phyloP scores from a whole-genome alignment of 1,284 basidiomycete genomes.

The Microbotryum violaceum region DNA sequence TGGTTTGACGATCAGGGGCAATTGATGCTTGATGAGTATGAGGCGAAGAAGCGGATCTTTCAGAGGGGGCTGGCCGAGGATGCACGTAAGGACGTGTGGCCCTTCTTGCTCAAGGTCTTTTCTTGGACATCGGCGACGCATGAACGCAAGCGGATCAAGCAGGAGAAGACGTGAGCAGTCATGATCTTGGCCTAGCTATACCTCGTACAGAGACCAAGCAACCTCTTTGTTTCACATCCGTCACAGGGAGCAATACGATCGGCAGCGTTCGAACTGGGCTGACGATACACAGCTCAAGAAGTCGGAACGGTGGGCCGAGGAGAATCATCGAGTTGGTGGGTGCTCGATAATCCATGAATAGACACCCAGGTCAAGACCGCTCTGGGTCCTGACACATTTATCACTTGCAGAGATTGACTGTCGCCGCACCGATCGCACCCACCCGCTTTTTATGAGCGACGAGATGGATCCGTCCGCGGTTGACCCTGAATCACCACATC shows the following conservation, averaged over 20 bases:
- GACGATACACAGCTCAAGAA: constrained; percentile 57
- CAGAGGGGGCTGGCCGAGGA: constrained; percentile 57
- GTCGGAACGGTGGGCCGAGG: constrained; percentile 36
- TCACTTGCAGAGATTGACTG: constrained; percentile 78
- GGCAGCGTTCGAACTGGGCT: constrained; percentile 69
- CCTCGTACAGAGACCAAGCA: background rate
- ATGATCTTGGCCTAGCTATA: background rate
- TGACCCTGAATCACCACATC: constrained; percentile 17
- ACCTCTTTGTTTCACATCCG: background rate
- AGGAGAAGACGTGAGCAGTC: constrained; percentile 54
- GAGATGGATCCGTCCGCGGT: constrained; percentile 21
- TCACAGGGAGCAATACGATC: constrained; percentile 57
- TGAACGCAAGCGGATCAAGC: constrained; percentile 47
- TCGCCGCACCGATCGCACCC: constrained; percentile 86
- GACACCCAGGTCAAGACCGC: constrained; percentile 49
- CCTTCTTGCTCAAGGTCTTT: constrained; percentile 75
- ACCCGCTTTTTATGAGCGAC: constrained; percentile 63
- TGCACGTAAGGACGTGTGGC: constrained; percentile 69
- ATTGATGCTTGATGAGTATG: constrained; percentile 57
- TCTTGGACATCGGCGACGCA: constrained; percentile 56
- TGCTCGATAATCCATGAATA: background rate
- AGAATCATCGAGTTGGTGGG: constrained; percentile 36
- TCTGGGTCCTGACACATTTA: background rate
- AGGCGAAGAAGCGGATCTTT: constrained; percentile 68
- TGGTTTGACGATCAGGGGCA: constrained; percentile 64